Conservation (phyloP, 345 rosid species). For the Euphorbia lathyris region DNA sequence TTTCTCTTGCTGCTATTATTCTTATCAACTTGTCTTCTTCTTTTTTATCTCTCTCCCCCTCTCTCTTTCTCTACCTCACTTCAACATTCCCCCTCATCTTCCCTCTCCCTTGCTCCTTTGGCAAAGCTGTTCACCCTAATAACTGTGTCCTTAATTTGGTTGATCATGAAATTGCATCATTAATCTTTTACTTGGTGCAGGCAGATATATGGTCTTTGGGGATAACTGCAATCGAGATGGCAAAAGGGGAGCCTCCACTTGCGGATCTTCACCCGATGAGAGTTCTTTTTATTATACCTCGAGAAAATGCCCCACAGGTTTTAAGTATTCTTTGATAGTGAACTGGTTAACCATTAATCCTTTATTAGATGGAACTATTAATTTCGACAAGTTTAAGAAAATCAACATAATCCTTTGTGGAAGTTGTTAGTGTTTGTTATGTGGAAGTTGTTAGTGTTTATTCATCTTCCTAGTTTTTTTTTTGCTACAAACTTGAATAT, state of each 20-base stretch:
- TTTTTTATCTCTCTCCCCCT: not conserved
- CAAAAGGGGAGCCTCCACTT: constrained; percentile 99
- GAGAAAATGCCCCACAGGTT: constrained; percentile 99
- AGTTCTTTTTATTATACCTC: constrained; percentile 97
- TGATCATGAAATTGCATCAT: constrained; percentile 18
- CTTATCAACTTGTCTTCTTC: not conserved
- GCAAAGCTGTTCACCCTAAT: no score
- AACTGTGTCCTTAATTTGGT: not conserved
- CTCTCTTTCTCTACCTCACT: not conserved
- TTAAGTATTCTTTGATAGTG: constrained; percentile 23
- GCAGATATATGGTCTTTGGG: constrained; percentile 99
- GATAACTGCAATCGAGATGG: constrained; percentile 98
- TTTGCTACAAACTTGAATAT: no score
- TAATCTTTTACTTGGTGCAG: constrained; percentile 45
- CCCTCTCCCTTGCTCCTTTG: no score
- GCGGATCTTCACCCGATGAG: constrained; percentile 99
- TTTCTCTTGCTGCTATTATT: constrained; percentile 16
- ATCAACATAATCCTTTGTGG: constrained; percentile 13
- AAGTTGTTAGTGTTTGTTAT: no score
- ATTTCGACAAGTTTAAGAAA: constrained; percentile 21
- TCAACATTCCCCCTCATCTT: constrained; percentile 6
- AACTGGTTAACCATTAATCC: constrained; percentile 18
- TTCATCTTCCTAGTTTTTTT: no score
- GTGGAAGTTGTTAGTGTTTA: no score
- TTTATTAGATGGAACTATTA: constrained; percentile 20